A percentile compares a stretch with the other conserved stretches of the same genome.
Conservation (phyloP, 1,139 yeast species). For the Nadsonia commutata region DNA sequence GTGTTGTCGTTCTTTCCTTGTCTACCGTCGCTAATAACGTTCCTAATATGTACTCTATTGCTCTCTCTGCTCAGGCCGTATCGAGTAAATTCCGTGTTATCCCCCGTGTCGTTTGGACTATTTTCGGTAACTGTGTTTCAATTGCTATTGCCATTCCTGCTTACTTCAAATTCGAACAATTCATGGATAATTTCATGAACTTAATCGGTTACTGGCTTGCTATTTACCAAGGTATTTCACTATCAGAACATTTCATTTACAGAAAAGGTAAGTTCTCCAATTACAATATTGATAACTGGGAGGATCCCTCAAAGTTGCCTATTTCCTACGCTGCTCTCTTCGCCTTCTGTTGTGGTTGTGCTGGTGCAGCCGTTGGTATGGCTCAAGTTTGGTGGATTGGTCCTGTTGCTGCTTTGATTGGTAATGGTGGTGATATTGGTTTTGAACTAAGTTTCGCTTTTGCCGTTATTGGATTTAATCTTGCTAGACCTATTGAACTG, state of each 20-base stretch:
- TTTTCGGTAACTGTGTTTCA: slow-evolving; percentile 58
- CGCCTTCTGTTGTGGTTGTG: slow-evolving; percentile 72
- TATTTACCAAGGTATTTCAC: slow-evolving; percentile 56
- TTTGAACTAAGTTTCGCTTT: slow-evolving; percentile 65
- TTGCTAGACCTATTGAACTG: slow-evolving; percentile 49
- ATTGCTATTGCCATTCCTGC: slow-evolving; percentile 85
- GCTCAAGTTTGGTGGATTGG: slow-evolving; percentile 73
- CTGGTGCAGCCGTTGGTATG: slow-evolving; percentile 81
- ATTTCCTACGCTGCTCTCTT: slow-evolving; percentile 62
- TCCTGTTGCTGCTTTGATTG: slow-evolving; percentile 46
- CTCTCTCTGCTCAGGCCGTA: slow-evolving; percentile 69
- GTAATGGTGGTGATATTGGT: slow-evolving; percentile 78
- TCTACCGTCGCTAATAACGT: slow-evolving; percentile 82
- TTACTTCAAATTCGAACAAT: slow-evolving; percentile 52
- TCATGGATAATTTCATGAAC: slow-evolving; percentile 79
- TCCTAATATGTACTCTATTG: slow-evolving; percentile 86
- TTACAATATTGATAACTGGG: slow-evolving; percentile 51
- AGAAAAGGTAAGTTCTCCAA: slow-evolving; percentile 34
- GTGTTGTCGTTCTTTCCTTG: slow-evolving; percentile 67
- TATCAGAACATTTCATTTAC: slow-evolving; percentile 70
- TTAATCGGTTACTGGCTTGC: slow-evolving; percentile 84
- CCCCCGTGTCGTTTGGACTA: slow-evolving; percentile 75
- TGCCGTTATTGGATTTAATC: slow-evolving; percentile 48
- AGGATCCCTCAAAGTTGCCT: slow-evolving; percentile 45
- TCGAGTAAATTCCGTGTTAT: slow-evolving; percentile 57